Conservation (phyloP, 305 asterid genomes). For the Solanum aculeatissimum region DNA sequence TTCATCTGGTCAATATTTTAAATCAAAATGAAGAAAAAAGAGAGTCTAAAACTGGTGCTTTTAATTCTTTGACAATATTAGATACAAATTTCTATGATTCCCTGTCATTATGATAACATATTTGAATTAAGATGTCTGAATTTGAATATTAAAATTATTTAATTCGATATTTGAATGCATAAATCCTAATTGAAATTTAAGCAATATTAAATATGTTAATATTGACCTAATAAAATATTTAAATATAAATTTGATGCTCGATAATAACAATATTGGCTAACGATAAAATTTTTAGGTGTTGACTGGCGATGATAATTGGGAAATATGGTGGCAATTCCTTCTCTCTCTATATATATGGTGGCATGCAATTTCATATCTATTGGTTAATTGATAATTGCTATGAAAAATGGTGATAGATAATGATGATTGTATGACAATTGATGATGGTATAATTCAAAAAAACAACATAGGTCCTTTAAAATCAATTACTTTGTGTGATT, state of each 20-base stretch:
- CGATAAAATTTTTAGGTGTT: background rate
- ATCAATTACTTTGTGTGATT: background rate
- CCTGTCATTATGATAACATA: background rate
- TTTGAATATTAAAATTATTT: too few species aligned
- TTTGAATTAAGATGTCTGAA: background rate
- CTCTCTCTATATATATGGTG: background rate
- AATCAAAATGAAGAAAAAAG: background rate
- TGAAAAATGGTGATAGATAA: background rate
- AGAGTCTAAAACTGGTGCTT: background rate
- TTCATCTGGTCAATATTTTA: background rate
- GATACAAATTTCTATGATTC: background rate
- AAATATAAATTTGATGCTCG: background rate
- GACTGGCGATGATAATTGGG: background rate
- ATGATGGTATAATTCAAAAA: background rate
- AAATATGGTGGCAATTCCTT: background rate
- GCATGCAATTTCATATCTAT: too few species aligned
- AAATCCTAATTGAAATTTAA: background rate
- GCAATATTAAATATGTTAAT: background rate
- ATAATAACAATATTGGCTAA: background rate
- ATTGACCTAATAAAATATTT: background rate
- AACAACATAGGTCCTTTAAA: background rate
- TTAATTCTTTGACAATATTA: background rate
- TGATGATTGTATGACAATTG: background rate
- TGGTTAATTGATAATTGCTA: background rate
- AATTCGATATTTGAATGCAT: background rate